phyloP scores from a whole-genome alignment of 139 green algal species.

The Chlamydomonas schloesseri region DNA sequence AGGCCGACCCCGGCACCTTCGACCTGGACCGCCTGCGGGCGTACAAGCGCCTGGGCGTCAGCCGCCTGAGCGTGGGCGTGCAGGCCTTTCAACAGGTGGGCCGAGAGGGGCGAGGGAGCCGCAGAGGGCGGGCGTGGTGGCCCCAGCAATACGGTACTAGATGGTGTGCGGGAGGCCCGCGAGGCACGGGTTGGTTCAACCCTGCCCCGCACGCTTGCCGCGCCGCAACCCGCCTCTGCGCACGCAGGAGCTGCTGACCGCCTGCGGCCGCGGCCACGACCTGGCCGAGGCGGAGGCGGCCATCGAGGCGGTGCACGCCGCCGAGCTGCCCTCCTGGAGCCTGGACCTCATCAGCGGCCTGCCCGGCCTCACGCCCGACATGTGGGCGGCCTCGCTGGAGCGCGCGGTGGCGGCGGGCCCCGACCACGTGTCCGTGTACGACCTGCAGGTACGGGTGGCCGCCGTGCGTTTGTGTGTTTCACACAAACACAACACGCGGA shows the following conservation, averaged over 20 bases:
- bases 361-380: slow-evolving; percentile 72
- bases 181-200: background rate
- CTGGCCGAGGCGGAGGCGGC: slow-evolving; percentile 77
- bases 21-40: slow-evolving; percentile 73
- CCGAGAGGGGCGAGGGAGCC: background rate
- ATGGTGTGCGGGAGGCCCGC: no score
- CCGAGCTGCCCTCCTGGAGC: slow-evolving; percentile 83
- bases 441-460: slow-evolving; percentile 93
- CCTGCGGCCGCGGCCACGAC: slow-evolving; percentile 81
- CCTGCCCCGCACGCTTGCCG: background rate
- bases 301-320: slow-evolving; percentile 73
- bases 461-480: no score
- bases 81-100: slow-evolving; percentile 82
- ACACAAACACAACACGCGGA: no score
- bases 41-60: slow-evolving; percentile 88
- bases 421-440: slow-evolving; percentile 94
- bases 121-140: background rate
- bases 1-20: slow-evolving; percentile 97
- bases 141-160: no score
- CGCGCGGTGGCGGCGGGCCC: slow-evolving; percentile 74
- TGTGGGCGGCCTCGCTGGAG: slow-evolving; percentile 79
- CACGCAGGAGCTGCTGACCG: slow-evolving; percentile 72
- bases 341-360: slow-evolving; percentile 92
- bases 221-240: background rate
- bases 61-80: slow-evolving; percentile 92